These are phyloP conservation scores for Yamadazyma epiphylla DNA, from an alignment of 1,139 yeast genomes.

Conservation along the genomic window DNA sequence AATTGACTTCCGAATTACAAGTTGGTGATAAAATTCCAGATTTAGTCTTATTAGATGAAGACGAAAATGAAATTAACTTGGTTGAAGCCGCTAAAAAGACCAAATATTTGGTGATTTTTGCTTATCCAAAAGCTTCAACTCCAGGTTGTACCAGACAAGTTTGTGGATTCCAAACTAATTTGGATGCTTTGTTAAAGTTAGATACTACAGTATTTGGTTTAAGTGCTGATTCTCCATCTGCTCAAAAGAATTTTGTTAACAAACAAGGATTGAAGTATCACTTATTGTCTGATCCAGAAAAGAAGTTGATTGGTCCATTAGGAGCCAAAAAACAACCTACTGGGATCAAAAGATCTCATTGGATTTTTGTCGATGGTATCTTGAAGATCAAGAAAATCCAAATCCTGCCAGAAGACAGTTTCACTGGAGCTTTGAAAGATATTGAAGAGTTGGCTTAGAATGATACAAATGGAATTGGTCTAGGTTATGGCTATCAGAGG, in stretches of 20 bases:
- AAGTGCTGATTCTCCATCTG: conserved; percentile 68
- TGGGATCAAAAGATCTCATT: conserved; percentile 83
- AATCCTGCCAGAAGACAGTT: conserved; percentile 77
- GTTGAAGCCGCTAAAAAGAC: conserved; percentile 42
- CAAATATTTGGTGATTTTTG: conserved; percentile 58
- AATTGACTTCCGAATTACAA: conserved; percentile 33
- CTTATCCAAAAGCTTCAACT: conserved; percentile 91
- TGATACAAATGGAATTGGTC: too few relatives aligned
- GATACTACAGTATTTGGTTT: conserved; percentile 59
- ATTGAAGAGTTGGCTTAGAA: conserved; percentile 41
- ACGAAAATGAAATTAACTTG: conserved; percentile 55
- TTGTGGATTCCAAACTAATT: conserved; percentile 76
- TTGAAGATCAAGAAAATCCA: conserved; percentile 60
- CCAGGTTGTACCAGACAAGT: conserved; percentile 97
- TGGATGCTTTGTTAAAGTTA: conserved; percentile 47
- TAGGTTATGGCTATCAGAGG: too few relatives aligned
- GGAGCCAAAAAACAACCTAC: conserved; percentile 83
- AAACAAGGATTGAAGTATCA: conserved; percentile 73
- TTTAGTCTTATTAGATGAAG: conserved; percentile 60
- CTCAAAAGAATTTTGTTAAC: conserved; percentile 71
- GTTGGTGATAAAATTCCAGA: conserved; percentile 74
- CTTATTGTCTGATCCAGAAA: conserved; percentile 72
- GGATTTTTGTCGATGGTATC: conserved; percentile 80
- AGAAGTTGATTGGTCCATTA: conserved; percentile 61
- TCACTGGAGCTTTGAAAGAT: conserved; percentile 56